Percentiles rank a stretch among this genome's conserved stretches.
Conservation (phyloP, 2,329 filamentous ascomycete genomes). For the Penicillium sp. region DNA sequence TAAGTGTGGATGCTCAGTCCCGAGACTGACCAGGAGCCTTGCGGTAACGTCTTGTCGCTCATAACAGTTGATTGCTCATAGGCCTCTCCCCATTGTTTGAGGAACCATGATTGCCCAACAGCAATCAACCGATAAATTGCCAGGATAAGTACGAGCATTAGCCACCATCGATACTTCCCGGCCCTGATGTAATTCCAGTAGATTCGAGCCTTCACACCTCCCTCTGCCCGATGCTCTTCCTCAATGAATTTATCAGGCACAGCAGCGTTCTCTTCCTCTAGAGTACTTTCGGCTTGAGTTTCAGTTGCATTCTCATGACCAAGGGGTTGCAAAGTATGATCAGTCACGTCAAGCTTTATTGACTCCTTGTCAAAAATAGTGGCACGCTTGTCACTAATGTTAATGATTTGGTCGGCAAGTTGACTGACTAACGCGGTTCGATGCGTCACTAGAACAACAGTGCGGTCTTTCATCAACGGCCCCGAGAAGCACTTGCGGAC, state of each 20-base stretch:
- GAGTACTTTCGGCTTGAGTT: constrained; percentile 28
- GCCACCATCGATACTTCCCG: constrained; percentile 72
- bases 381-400: constrained; percentile 61
- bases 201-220: constrained; percentile 68
- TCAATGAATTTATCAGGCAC: constrained; percentile 73
- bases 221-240: constrained; percentile 69
- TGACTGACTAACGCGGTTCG: constrained; percentile 66
- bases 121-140: constrained; percentile 60
- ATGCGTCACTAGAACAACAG: constrained; percentile 60
- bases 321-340: constrained; percentile 12
- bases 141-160: constrained; percentile 59
- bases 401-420: constrained; percentile 70
- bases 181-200: constrained; percentile 86
- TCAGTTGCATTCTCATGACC: constrained; percentile 16
- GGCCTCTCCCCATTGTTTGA: constrained; percentile 82
- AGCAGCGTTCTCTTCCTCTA: constrained; percentile 49
- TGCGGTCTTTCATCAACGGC: constrained; percentile 52
- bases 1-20: constrained; percentile 11
- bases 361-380: constrained; percentile 49
- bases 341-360: constrained; percentile 42
- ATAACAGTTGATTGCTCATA: constrained; percentile 47
- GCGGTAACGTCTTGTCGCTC: constrained; percentile 13
- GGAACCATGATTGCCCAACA: constrained; percentile 70
- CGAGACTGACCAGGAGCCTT: constrained; percentile 3
- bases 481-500: constrained; percentile 57